A percentile compares a stretch with the other conserved stretches of the same genome.
These are phyloP conservation scores for Poa pratensis DNA, from an alignment of 176 grass and related monocot species.

Conservation along the genomic window DNA sequence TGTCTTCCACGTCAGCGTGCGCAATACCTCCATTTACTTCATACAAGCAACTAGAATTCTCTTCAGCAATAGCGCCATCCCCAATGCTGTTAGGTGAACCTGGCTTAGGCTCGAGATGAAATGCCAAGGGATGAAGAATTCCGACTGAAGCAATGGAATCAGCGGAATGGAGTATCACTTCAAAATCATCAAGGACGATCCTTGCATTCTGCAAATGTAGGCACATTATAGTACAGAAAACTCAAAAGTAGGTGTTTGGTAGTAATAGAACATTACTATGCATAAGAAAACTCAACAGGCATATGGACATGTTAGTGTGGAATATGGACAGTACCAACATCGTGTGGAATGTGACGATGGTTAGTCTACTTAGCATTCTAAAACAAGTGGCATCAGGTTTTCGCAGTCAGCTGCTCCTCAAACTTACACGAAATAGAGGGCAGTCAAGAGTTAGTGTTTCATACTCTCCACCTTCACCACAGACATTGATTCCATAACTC, in stretches of 20 bases:
- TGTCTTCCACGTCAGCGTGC: constrained; percentile 30
- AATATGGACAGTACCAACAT: neutral
- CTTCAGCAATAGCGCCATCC: constrained; percentile 15
- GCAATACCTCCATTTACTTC: constrained; percentile 65
- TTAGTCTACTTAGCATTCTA: constrained; percentile 26
- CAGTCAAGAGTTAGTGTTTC: constrained; percentile 98
- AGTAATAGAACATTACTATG: neutral
- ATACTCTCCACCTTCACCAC: constrained; percentile 98
- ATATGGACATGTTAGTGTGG: neutral
- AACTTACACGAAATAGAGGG: constrained; percentile 93
- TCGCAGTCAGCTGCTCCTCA: constrained; percentile 28
- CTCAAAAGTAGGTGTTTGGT: neutral
- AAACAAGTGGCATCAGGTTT: constrained; percentile 14
- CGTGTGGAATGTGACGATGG: neutral
- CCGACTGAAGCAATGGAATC: constrained; percentile 92
- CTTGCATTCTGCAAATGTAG: constrained; percentile 73
- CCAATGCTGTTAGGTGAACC: constrained; percentile 43
- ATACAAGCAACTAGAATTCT: constrained; percentile 49
- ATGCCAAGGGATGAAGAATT: constrained; percentile 80
- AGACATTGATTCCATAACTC: constrained; percentile 98
- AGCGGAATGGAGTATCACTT: constrained; percentile 79
- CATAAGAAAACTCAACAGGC: neutral
- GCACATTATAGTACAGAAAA: constrained; percentile 42
- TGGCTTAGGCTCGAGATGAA: constrained; percentile 80
- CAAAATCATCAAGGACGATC: constrained; percentile 83